A percentile compares a stretch with the other conserved stretches of the same genome.
Conservation (phyloP, 2,329 filamentous ascomycete genomes). For the Neonectria faginata region DNA sequence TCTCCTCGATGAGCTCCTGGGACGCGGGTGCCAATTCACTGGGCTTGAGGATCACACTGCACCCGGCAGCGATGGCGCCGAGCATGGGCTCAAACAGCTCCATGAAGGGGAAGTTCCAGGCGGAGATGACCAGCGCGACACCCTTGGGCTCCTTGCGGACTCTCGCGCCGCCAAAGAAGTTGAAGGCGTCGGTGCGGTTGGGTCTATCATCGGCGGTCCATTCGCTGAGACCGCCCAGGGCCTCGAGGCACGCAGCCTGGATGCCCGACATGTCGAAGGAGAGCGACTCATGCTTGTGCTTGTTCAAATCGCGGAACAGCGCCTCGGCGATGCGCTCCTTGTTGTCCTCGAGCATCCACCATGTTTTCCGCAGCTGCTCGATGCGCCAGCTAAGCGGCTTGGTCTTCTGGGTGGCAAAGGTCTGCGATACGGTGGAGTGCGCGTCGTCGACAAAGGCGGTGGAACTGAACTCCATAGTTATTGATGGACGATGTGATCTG, state of each 20-base stretch:
- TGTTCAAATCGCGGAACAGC: constrained; percentile 51
- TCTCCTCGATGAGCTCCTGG: constrained; percentile 52
- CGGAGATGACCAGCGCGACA: constrained; percentile 57
- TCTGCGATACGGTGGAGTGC: constrained; percentile 11
- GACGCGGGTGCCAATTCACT: constrained; percentile 52
- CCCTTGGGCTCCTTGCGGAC: constrained; percentile 58
- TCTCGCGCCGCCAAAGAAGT: constrained; percentile 46
- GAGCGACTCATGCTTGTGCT: constrained; percentile 49
- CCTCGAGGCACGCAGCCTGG: constrained; percentile 52
- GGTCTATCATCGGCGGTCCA: constrained; percentile 54
- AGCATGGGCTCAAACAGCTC: constrained; percentile 54
- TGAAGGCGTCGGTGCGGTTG: constrained; percentile 45
- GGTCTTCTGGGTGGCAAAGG: constrained; percentile 42
- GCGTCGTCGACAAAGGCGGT: not conserved
- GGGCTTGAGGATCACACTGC: constrained; percentile 57
- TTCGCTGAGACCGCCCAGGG: constrained; percentile 53
- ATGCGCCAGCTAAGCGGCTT: constrained; percentile 54
- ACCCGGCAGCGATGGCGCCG: constrained; percentile 58
- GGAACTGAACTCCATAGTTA: not conserved
- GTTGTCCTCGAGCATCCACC: constrained; percentile 57
- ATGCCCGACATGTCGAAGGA: constrained; percentile 46
- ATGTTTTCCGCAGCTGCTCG: constrained; percentile 56
- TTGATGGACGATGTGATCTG: not conserved
- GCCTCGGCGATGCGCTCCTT: constrained; percentile 48
- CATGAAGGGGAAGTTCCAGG: constrained; percentile 60